Conservation (phyloP, 192 early-diverging fungal genomes). For the Pilobolus umbonatus region DNA sequence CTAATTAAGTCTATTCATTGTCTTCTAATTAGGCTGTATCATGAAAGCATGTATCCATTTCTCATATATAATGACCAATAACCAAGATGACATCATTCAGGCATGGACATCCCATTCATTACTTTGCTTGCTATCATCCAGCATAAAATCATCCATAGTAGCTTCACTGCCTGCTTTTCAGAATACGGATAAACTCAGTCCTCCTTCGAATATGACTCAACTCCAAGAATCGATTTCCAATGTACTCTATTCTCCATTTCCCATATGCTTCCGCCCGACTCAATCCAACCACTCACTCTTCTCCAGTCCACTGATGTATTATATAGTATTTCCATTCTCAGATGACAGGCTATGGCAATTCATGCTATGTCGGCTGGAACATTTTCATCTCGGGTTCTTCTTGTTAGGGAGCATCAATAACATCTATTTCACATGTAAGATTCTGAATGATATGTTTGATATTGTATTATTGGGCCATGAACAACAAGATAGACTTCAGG, state of each 20-base stretch:
- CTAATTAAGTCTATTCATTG: too few relatives aligned
- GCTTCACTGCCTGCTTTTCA: neutral
- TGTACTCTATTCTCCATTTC: conserved; percentile 34
- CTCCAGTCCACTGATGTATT: conserved; percentile 12
- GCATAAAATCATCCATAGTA: neutral
- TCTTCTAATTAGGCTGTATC: conserved; percentile 28
- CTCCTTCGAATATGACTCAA: too few relatives aligned
- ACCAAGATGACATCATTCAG: conserved; percentile 4
- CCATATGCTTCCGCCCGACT: conserved; percentile 17
- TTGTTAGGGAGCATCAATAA: conserved; percentile 51
- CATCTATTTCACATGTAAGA: conserved; percentile 44
- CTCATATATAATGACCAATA: conserved; percentile 1
- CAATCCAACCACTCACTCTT: conserved; percentile 17
- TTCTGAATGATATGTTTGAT: conserved; percentile 54
- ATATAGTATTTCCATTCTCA: conserved; percentile 40
- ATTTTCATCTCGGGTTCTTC: conserved; percentile 54
- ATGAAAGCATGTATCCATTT: conserved; percentile 33
- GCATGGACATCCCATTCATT: conserved; percentile 2
- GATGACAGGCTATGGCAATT: conserved; percentile 43
- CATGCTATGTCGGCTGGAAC: conserved; percentile 44
- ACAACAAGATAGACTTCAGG: neutral
- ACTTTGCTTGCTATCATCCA: conserved; percentile 8
- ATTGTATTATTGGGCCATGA: conserved; percentile 36
- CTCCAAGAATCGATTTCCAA: neutral
- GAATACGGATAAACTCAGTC: too few relatives aligned